Base-by-base conservation (phyloP, 495 filamentous ascomycete genomes). In the Xylaria acuta region DNA sequence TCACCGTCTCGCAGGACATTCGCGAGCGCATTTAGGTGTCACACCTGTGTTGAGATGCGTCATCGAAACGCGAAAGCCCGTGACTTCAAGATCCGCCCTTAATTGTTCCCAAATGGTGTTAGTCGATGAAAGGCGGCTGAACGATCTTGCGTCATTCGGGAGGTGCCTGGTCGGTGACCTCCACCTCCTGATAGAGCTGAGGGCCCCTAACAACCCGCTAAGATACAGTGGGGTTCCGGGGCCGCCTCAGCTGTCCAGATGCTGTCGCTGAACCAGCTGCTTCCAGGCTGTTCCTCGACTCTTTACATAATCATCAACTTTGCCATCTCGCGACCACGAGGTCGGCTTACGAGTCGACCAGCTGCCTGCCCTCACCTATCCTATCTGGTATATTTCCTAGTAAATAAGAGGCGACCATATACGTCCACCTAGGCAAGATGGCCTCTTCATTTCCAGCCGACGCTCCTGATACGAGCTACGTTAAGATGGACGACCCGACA, bases 401-500 rank as follows among this genome's bases (percentile, higher is more conserved):
- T 73, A 72, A 59, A 75, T 76, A 76, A 59, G 20, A 45, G 60
- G 49, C 47, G 45, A 9, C 25, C 40, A 30, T 22, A 67, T 51
- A 60, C 58, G 12, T 22, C 20, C 27, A 36, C 20, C 47, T 51
- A 53, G 67, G 56, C 68, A 78, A 14, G 11, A 86, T 80, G 79
- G 70, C 79, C n/a, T 75, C 73, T 66, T 69, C 73, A 69, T 68
- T 72, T 27, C 67, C 75, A 38, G 40, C 77, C 25, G 80, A 80
- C 73, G 67, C 74, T 69, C 76, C 30, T 77, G 70, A 87, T 38
- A 84, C 82, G 36, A 83, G 81, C 75, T 87, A 85, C 83, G 73
- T 85, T 76, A 80, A 83, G 58, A 86, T 86, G 84, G 79, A 80
- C 78, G 94, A 97, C 83, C 88, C 93, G 47, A 90, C 91, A 74